Base-by-base conservation (phyloP, 352 stramenopile genomes). In the Globisporangium carolinianum region DNA sequence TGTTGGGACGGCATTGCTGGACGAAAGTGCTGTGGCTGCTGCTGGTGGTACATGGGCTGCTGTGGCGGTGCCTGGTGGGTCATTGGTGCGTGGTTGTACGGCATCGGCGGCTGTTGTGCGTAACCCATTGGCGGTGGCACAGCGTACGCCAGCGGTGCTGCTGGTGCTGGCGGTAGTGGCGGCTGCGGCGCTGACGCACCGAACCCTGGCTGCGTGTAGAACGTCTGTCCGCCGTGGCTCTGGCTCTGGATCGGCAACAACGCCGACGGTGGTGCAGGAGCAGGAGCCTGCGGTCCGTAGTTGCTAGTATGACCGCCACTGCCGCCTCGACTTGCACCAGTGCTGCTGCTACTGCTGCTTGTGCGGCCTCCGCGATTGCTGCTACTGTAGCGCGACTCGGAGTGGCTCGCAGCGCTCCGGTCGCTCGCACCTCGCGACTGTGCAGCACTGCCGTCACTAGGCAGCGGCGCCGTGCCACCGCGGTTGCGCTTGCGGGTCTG, bases 401-500 rank as follows among this genome's bases (percentile, higher is more conserved):
- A 53, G 38, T 51, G 51, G 45, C 32, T 59, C 9, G 55, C 36
- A 32, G 11, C 47, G 38, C 42, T 24, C 12, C 43, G 15, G 12
- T 64, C 53, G 17, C 47, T 45, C 5, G 17, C 15, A 15, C 37
- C 47, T 35, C 54, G 43, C 37, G 14, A 45, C n/a, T 45, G 15
- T 14, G 12, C 17, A 17, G 8, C 43, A 15, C 15, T 17, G 47
- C 18, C 39, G 12, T 50, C 47, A 18, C 36, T 41, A 9, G 48
- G 12, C 4, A 51, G 47, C n/a, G 56, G 36, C 10, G 51, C 37
- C 14, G 49, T 54, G 6, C 60, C 72, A 9, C 66, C 68, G 8
- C 77, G 76, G 57, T 84, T 88, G 24, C 79, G 73, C 51, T 92
- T 95, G 4, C 79, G 68, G 51, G 87, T 84, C 41, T 72, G 59